These are phyloP conservation scores for Taphrina communis DNA, from an alignment of 1,139 yeast genomes.

Conservation along the genomic window DNA sequence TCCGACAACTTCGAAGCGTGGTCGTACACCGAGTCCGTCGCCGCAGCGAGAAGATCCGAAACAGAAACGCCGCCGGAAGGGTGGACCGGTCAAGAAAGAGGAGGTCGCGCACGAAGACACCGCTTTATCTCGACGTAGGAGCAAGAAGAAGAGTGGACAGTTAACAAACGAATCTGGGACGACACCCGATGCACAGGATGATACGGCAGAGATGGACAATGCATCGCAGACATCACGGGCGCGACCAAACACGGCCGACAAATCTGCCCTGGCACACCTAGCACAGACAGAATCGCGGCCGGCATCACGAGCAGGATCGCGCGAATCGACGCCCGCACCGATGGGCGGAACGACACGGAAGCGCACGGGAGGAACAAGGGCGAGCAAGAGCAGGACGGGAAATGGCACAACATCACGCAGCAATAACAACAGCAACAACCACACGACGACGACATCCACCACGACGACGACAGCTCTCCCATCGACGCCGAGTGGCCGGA, in stretches of 20 bases:
- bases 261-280: constrained; percentile 5
- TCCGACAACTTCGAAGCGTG: constrained; percentile 24
- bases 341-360: not conserved
- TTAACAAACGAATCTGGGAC: not conserved
- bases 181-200: not conserved
- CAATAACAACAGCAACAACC: not conserved
- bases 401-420: constrained; percentile 13
- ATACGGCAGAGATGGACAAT: not conserved
- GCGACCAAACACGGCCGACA: not conserved
- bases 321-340: constrained; percentile 20
- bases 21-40: constrained; percentile 36
- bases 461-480: constrained; percentile 35
- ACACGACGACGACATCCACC: too few species aligned
- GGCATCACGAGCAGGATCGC: constrained; percentile 17
- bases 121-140: not conserved
- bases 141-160: constrained; percentile 2
- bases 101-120: constrained; percentile 7
- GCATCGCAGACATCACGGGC: constrained; percentile 13
- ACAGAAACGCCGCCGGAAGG: constrained; percentile 33
- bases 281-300: constrained; percentile 13
- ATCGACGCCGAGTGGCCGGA: constrained; percentile 36
- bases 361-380: not conserved
- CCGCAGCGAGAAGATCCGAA: constrained; percentile 23
- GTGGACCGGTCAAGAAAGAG: constrained; percentile 21
- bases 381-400: constrained; percentile 20